These are phyloP conservation scores for Epithele typhae DNA, from an alignment of 768 basidiomycete species.

Conservation along the genomic window DNA sequence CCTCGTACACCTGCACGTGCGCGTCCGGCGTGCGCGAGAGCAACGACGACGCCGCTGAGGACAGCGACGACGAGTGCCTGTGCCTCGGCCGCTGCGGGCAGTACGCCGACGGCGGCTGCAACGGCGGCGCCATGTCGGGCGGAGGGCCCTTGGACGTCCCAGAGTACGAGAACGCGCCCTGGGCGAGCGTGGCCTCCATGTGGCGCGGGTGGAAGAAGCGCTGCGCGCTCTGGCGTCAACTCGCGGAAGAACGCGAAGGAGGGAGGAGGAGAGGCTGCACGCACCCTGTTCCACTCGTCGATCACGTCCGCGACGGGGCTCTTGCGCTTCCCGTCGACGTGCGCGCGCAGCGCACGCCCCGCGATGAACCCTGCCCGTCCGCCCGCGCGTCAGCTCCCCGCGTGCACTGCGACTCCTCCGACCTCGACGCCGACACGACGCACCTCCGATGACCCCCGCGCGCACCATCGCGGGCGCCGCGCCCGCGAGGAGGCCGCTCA, in stretches of 20 bases:
- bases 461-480: constrained; percentile 10
- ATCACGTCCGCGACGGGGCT: constrained; percentile 37
- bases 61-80: no score
- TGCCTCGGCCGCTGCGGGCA: no score
- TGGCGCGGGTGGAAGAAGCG: constrained; percentile 17
- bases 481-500: constrained; percentile 7
- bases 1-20: background rate
- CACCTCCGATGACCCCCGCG: constrained; percentile 10
- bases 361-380: constrained; percentile 2
- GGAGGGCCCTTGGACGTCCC: constrained; percentile 2
- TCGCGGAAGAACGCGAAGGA: background rate
- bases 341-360: constrained; percentile 1
- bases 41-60: no score
- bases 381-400: background rate
- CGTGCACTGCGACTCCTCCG: no score
- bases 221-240: constrained; percentile 1
- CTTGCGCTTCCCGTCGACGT: constrained; percentile 6
- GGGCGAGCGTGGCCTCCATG: constrained; percentile 14
- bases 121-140: constrained; percentile 9
- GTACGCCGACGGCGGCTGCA: background rate
- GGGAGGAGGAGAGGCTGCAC: constrained; percentile 8
- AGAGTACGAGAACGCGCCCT: constrained; percentile 11
- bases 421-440: background rate
- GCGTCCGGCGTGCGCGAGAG: no score
- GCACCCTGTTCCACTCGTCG: constrained; percentile 46